Evolutionary conservation across 2,329 filamentous ascomycete species (phyloP), one percentile per base, ranked within the genome.

Genomic region (Nemania diffusa): DNA sequence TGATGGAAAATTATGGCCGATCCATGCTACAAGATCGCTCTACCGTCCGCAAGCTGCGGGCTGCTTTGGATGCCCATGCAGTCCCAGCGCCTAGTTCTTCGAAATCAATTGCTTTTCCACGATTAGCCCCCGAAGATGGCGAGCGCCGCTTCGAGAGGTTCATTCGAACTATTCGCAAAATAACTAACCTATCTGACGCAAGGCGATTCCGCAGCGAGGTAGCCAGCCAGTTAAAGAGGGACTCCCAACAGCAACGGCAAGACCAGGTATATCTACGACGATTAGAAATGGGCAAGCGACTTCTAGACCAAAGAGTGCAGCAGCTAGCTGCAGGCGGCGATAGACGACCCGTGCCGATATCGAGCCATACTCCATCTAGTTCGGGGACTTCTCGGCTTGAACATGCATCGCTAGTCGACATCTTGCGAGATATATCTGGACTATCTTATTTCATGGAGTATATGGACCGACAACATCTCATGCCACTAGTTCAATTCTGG

Each of bases 391-490:
- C 91, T 1, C 87, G 85, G 51, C 82, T 94, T 44, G 90, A 94
- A 70, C 91, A 92, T 73, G 91, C 91, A 7, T 90, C 92, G 0
- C 83, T 98, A 1, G 88, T 90, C 13, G 94, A 98, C 71, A 85
- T 99, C n/a, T 84, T 99, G 65, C 91, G 94, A 72, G 94, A 97
- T 78, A 88, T 96, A 2, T 92, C 95, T 0, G 95, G 93, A 0
- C 84, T 99, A 8, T 98, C 96, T 2, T 99, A 97, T 78, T 98
- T 99, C 81, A 99, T 99, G 96, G 96, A 99, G 78, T 98, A 94
- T 76, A 99, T 99, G 96, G 96, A 99, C 78, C 90, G 96, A 48
- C 92, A 94, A 77, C 86, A 87, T 17, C 84, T 95, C 27, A 95
- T 98, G 91, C 87, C 92, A 15, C 82, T 97, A 53, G 94, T 99